These are phyloP conservation scores for Phytophthora lateralis DNA, from an alignment of 352 stramenopile species.

Conservation along the genomic window DNA sequence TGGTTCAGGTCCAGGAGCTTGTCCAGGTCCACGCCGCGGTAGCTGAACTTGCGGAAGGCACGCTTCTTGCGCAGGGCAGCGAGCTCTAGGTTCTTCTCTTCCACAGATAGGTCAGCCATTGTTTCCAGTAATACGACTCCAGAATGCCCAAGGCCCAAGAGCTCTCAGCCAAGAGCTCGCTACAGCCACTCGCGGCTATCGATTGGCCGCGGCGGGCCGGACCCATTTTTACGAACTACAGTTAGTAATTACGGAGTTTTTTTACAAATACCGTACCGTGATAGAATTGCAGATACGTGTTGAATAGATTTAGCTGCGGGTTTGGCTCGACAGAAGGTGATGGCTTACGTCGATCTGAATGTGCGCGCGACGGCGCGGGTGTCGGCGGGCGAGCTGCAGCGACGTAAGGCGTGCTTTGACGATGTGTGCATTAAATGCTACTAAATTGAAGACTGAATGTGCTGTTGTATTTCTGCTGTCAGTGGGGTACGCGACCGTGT, in stretches of 20 bases:
- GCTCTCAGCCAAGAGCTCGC: not conserved
- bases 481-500: slow-evolving; percentile 75
- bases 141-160: slow-evolving; percentile 10
- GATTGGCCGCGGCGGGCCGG: slow-evolving; percentile 11
- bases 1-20: slow-evolving; percentile 99
- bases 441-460: not conserved
- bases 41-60: slow-evolving; percentile 99
- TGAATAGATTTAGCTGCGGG: no score
- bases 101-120: slow-evolving; percentile 54
- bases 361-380: slow-evolving; percentile 58
- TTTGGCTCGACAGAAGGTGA: slow-evolving; percentile 4
- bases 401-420: slow-evolving; percentile 44
- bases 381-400: slow-evolving; percentile 61
- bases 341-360: slow-evolving; percentile 81
- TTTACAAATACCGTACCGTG: no score
- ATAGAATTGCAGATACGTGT: no score
- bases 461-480: not conserved
- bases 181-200: not conserved
- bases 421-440: not conserved
- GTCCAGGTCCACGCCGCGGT: slow-evolving; percentile 99
- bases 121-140: slow-evolving; percentile 49
- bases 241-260: no score
- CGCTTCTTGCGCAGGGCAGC: slow-evolving; percentile 99
- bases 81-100: slow-evolving; percentile 86
- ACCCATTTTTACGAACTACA: slow-evolving; percentile 6